Evolutionary conservation across 2,329 filamentous ascomycete genomes (phyloP).

Genomic region (Colletotrichum phormii): DNA sequence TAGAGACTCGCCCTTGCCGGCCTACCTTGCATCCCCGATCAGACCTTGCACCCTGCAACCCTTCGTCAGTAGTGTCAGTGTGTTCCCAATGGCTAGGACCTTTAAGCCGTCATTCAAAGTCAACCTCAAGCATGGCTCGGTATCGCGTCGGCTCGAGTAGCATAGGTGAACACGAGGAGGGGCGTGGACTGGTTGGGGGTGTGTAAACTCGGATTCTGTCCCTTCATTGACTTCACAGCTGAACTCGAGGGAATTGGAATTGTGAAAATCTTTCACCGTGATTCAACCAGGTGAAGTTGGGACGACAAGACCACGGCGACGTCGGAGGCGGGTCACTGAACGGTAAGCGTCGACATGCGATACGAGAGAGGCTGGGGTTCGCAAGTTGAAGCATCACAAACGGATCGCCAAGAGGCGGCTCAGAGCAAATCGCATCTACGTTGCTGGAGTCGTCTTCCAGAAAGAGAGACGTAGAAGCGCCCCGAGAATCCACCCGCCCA

Average conservation of each 20-base stretch:
- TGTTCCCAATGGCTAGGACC: slow-evolving; percentile 28
- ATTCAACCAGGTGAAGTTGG: neutral
- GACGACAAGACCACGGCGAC: neutral
- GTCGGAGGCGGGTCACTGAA: slow-evolving; percentile 10
- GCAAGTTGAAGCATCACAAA: slow-evolving; percentile 17
- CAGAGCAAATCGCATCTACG: slow-evolving; percentile 31
- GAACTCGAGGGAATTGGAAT: neutral
- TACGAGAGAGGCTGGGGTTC: neutral
- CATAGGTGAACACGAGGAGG: slow-evolving; percentile 8
- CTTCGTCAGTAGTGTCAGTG: slow-evolving; percentile 26
- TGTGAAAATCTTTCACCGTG: neutral
- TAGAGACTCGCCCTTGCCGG: slow-evolving; percentile 1
- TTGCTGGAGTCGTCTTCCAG: slow-evolving; percentile 7
- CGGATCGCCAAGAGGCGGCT: slow-evolving; percentile 22
- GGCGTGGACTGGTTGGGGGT: slow-evolving; percentile 1
- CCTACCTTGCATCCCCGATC: slow-evolving; percentile 22
- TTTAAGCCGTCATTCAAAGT: slow-evolving; percentile 26
- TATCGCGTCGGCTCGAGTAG: slow-evolving; percentile 23
- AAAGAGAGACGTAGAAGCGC: slow-evolving; percentile 12
- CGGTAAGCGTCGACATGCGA: neutral
- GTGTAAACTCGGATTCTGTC: slow-evolving; percentile 4
- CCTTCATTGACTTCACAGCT: neutral
- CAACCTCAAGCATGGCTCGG: slow-evolving; percentile 32
- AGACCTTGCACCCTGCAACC: slow-evolving; percentile 24
- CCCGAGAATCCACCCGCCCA: slow-evolving; percentile 17